Conservation (phyloP, 352 stramenopile genomes). For the Nothophytophthora sp. region DNA sequence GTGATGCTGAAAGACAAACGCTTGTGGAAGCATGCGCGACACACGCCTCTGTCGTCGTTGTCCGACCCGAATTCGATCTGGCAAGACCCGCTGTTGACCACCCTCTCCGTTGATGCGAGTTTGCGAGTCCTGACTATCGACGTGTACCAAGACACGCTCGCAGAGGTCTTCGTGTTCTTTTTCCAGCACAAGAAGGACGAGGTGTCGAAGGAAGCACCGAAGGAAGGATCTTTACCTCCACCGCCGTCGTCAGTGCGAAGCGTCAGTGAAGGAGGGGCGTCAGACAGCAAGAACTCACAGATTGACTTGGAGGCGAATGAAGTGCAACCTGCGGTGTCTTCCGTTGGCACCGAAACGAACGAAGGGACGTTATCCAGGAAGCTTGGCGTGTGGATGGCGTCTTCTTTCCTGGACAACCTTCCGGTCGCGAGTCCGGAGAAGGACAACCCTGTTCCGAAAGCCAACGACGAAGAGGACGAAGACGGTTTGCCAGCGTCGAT, state of each 20-base stretch:
- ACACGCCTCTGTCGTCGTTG: constrained; percentile 32
- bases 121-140: constrained; percentile 76
- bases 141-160: constrained; percentile 76
- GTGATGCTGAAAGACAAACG: constrained; percentile 56
- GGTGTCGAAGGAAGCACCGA: background rate
- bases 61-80: constrained; percentile 52
- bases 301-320: constrained; percentile 24
- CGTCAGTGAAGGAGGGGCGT: constrained; percentile 26
- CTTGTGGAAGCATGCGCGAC: constrained; percentile 47
- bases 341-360: constrained; percentile 27
- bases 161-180: constrained; percentile 81
- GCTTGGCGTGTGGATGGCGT: constrained; percentile 56
- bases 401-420: constrained; percentile 56
- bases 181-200: constrained; percentile 42
- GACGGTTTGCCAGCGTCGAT: constrained; percentile 46
- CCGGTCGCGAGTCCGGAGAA: constrained; percentile 19
- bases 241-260: constrained; percentile 26
- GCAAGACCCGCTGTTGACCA: constrained; percentile 72
- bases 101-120: constrained; percentile 68
- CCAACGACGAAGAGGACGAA: constrained; percentile 25
- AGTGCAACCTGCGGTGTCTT: constrained; percentile 30
- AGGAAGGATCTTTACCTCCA: constrained; percentile 11
- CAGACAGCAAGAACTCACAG: constrained; percentile 12
- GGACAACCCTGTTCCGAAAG: constrained; percentile 10
- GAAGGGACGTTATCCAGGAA: constrained; percentile 51